These are phyloP conservation scores for Boletus vermiculosoides DNA, from an alignment of 768 basidiomycete species.

Conservation along the genomic window DNA sequence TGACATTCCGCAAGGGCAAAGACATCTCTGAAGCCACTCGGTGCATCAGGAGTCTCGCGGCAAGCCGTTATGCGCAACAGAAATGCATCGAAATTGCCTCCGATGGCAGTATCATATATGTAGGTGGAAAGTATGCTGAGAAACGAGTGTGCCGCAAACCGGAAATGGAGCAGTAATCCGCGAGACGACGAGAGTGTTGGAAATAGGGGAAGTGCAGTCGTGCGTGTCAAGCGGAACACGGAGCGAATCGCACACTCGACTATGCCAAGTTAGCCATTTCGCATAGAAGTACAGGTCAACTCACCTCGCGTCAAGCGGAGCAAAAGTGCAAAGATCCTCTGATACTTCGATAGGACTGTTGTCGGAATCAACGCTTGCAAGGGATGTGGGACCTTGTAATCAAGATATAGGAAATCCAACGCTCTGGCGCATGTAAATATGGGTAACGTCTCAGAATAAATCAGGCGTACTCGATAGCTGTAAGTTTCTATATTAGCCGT, in stretches of 20 bases:
- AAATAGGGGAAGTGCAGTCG: conserved; percentile 48
- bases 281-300: conserved; percentile 11
- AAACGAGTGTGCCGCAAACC: conserved; percentile 74
- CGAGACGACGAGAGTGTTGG: conserved; percentile 53
- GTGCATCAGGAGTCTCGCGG: conserved; percentile 19
- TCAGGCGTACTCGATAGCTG: conserved; percentile 24
- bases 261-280: conserved; percentile 25
- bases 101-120: conserved; percentile 78
- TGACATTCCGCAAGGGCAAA: conserved; percentile 70
- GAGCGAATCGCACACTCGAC: conserved; percentile 69
- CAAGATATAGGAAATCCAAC: conserved; percentile 85
- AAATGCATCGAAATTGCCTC: conserved; percentile 73
- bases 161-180: conserved; percentile 60
- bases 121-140: conserved; percentile 66
- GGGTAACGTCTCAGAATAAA: neutral
- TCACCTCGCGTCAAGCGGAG: conserved; percentile 76
- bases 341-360: conserved; percentile 78
- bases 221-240: conserved; percentile 61
- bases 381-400: conserved; percentile 85
- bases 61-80: conserved; percentile 39
- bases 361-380: conserved; percentile 71
- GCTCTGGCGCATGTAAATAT: conserved; percentile 49
- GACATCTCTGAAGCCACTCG: conserved; percentile 57
- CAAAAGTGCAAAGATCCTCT: conserved; percentile 77
- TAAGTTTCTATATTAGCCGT: conserved; percentile 3